Percentiles rank a stretch among this genome's conserved stretches.
Evolutionary conservation across 352 stramenopile species (phyloP).

Genomic region (Pythium brassicae): DNA sequence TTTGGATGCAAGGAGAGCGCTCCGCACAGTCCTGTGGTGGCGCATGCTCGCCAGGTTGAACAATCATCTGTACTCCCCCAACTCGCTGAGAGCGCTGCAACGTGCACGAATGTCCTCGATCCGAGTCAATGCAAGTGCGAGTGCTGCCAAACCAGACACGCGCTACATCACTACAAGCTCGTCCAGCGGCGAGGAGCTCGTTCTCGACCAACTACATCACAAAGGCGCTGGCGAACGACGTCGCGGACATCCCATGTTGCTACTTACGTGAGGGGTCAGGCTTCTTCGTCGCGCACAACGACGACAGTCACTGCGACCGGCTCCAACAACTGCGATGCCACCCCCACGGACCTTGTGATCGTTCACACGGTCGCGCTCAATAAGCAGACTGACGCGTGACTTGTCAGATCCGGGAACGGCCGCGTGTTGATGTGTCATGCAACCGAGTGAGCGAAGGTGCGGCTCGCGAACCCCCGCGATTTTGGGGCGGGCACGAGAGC

Average conservation of each 20-base stretch:
- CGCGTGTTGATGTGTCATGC: conserved; percentile 3
- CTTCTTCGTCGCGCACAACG: conserved; percentile 23
- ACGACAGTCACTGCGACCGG: too few species aligned
- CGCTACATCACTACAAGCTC: not conserved
- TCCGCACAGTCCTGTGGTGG: not conserved
- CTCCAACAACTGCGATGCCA: too few species aligned
- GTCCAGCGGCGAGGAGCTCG: conserved; percentile 1
- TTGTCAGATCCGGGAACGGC: conserved; percentile 9
- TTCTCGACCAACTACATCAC: conserved; percentile 5
- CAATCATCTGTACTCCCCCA: too few species aligned
- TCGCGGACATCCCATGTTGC: conserved; percentile 7
- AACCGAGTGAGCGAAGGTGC: conserved; percentile 6
- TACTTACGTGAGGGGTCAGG: conserved; percentile 14
- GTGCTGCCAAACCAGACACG: too few species aligned
- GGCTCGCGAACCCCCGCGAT: too few species aligned
- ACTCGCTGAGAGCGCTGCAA: too few species aligned
- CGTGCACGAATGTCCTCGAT: too few species aligned
- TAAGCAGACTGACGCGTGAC: not conserved
- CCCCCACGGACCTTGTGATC: not conserved
- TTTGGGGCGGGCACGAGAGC: too few species aligned
- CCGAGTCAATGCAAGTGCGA: too few species aligned
- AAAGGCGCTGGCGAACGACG: conserved; percentile 2
- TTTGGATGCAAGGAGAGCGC: too few species aligned
- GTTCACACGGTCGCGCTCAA: conserved; percentile 10
- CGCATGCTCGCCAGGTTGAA: not conserved